Percentiles rank a stretch among this genome's conserved stretches.
These are phyloP conservation scores for Talaromyces sp. DNA, from an alignment of 2,329 filamentous ascomycete genomes.

Conservation along the genomic window DNA sequence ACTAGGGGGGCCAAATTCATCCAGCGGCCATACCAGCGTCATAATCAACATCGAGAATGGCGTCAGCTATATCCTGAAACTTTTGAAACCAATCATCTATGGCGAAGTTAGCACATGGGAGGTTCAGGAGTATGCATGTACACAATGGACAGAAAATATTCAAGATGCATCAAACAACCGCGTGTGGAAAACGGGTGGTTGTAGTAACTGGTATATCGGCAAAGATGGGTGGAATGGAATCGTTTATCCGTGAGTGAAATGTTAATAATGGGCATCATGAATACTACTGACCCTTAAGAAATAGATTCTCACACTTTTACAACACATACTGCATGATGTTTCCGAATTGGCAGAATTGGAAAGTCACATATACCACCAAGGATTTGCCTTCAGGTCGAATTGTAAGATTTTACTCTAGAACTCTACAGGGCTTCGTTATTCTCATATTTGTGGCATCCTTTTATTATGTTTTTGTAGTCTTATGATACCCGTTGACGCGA, in stretches of 20 bases:
- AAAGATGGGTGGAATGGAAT: slow-evolving; percentile 46
- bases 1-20: slow-evolving; percentile 57
- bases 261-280: background rate
- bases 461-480: background rate
- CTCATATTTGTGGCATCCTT: background rate
- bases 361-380: background rate
- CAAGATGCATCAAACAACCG: slow-evolving; percentile 42
- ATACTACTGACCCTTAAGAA: background rate
- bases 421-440: background rate
- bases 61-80: slow-evolving; percentile 53
- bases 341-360: background rate
- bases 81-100: slow-evolving; percentile 51
- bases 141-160: slow-evolving; percentile 42
- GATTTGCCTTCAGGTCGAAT: background rate
- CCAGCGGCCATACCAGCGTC: slow-evolving; percentile 56
- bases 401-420: background rate
- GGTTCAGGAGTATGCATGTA: slow-evolving; percentile 44
- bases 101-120: slow-evolving; percentile 43
- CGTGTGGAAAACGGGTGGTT: slow-evolving; percentile 43
- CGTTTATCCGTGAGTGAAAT: slow-evolving; percentile 37
- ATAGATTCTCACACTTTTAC: background rate
- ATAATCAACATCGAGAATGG: slow-evolving; percentile 57
- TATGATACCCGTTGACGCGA: background rate
- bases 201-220: slow-evolving; percentile 46
- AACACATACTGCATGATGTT: background rate